phyloP scores from a whole-genome alignment of 192 early-diverging fungal genomes.

The Dispira simplex region DNA sequence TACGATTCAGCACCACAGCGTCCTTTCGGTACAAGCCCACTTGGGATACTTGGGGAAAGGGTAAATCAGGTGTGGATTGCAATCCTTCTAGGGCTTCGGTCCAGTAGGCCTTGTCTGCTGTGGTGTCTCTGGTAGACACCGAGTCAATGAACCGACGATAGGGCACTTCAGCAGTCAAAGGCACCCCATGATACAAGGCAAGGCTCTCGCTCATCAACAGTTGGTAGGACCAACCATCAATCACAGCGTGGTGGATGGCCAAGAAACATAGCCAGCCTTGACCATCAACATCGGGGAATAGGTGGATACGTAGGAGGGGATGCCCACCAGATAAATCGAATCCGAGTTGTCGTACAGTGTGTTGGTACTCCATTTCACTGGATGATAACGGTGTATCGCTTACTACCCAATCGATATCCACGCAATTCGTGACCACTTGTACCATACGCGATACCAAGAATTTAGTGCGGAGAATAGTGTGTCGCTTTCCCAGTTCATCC shows the following conservation, averaged over 20 bases:
- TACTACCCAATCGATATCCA: too few species aligned
- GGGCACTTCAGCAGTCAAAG: not conserved
- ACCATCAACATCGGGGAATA: not conserved
- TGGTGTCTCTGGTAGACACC: not conserved
- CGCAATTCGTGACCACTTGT: too few species aligned
- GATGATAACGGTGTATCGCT: too few species aligned
- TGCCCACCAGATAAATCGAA: too few species aligned
- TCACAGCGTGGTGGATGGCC: not conserved
- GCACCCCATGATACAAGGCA: not conserved
- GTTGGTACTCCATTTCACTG: too few species aligned
- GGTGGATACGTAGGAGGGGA: too few species aligned
- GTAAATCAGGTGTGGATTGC: not conserved
- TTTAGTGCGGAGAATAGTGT: constrained; percentile 1
- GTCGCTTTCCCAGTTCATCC: not conserved
- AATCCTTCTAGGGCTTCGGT: not conserved
- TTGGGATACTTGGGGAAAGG: not conserved
- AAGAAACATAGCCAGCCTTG: not conserved
- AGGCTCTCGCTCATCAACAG: not conserved
- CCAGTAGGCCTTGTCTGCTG: not conserved
- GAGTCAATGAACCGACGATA: not conserved
- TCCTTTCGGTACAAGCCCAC: not conserved
- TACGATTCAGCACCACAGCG: too few species aligned
- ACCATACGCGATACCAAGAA: not conserved
- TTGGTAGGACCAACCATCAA: constrained; percentile 2
- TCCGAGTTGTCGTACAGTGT: too few species aligned